Evolutionary conservation across 2,329 filamentous ascomycete genomes (phyloP).

Genomic region (Xylariaceae sp.): DNA sequence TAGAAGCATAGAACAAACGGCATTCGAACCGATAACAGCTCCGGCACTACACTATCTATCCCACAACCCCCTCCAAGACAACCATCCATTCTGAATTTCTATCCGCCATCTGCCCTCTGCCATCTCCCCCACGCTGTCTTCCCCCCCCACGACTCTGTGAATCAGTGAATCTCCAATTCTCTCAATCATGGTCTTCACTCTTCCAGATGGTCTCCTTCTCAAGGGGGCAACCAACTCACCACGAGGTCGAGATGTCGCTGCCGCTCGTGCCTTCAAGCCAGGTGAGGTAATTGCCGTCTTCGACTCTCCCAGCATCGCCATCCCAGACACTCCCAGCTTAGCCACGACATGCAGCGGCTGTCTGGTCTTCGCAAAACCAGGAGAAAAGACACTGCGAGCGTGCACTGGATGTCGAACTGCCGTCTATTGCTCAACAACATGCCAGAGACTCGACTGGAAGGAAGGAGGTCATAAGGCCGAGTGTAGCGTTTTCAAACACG

Average conservation of each 20-base stretch:
- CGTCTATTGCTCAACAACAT: slow-evolving; percentile 50
- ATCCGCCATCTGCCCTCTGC: background rate
- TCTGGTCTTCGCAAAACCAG: slow-evolving; percentile 32
- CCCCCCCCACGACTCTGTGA: background rate
- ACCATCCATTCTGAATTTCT: no score
- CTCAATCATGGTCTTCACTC: slow-evolving; percentile 2
- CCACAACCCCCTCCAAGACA: background rate
- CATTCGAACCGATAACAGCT: slow-evolving; percentile 2
- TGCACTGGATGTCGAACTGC: slow-evolving; percentile 51
- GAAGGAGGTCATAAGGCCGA: slow-evolving; percentile 46
- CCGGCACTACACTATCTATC: background rate
- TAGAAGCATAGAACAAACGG: background rate
- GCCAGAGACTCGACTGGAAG: slow-evolving; percentile 52
- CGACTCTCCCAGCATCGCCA: slow-evolving; percentile 39
- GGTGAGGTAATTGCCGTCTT: slow-evolving; percentile 45
- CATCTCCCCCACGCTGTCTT: background rate
- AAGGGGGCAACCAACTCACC: slow-evolving; percentile 1
- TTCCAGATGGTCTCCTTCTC: slow-evolving; percentile 13
- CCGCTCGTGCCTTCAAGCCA: slow-evolving; percentile 39
- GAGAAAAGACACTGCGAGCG: slow-evolving; percentile 27
- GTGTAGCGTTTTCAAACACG: slow-evolving; percentile 43
- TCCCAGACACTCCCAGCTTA: slow-evolving; percentile 43
- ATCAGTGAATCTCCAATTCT: no score
- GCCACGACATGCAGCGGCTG: slow-evolving; percentile 42
- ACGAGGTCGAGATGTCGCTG: slow-evolving; percentile 43